Conservation (phyloP, 2,329 filamentous ascomycete genomes). For the Onygenales sp. region DNA sequence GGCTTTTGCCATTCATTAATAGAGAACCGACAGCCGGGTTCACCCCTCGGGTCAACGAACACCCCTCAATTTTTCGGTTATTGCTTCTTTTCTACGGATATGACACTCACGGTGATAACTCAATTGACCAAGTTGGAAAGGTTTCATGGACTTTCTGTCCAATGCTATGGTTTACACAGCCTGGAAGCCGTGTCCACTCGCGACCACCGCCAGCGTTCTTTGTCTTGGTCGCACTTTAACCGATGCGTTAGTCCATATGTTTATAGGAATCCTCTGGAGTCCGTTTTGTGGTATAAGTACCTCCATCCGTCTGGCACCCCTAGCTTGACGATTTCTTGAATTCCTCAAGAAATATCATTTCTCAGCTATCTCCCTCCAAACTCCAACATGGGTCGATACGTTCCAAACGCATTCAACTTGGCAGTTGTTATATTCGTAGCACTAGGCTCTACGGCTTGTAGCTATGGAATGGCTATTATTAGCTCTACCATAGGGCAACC, state of each 20-base stretch:
- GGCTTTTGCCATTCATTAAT: neutral
- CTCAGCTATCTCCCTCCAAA: neutral
- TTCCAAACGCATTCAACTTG: constrained; percentile 23
- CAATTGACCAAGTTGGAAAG: no score
- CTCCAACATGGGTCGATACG: constrained; percentile 4
- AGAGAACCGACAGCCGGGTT: neutral
- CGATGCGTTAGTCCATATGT: no score
- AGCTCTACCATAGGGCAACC: constrained; percentile 39
- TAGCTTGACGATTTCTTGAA: neutral
- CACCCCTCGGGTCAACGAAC: neutral
- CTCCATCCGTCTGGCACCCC: no score
- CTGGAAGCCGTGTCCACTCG: no score
- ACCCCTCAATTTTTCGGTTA: neutral
- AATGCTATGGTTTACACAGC: no score
- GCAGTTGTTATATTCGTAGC: constrained; percentile 25
- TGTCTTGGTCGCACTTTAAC: no score
- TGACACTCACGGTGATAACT: no score
- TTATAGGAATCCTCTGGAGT: no score
- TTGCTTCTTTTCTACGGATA: neutral
- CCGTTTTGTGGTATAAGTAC: no score
- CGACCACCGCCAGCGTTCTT: no score
- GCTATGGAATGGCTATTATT: constrained; percentile 28
- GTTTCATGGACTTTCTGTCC: no score
- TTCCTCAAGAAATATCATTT: neutral
- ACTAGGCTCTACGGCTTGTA: constrained; percentile 24